Evolutionary conservation across 139 green algal genomes (phyloP), one percentile per base, ranked within the genome.

Genomic region (Zygnema circumcarinatum): DNA sequence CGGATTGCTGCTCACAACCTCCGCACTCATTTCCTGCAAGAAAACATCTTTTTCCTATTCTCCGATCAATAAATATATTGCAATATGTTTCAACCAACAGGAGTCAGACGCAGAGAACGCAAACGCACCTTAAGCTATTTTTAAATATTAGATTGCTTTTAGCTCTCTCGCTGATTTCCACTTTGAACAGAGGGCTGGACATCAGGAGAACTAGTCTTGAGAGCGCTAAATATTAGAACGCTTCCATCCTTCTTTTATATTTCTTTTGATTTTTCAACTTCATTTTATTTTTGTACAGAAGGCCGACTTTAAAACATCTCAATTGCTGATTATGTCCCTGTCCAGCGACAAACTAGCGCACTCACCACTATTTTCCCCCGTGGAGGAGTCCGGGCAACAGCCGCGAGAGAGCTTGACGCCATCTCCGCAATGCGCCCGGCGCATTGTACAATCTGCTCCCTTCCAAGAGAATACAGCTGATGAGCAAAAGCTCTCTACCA

Each of bases 1-100:
- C 21, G 85, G 85, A 53, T 90, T 90, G 79, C 85, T 90, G 39
- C 25, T 68, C 78, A 90, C 85, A 79, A 90, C 85, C 76, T 90
- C 85, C 0, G 33, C 39, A 53, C 85, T 90, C 85, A 90, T 90
- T 74, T 67, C 81, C 81, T 87, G 81, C 62, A 52, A 7, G 52
- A 54, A 35, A 16, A 31, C 35, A 78, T 25, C 69, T 16, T 38
- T 78, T 16, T 62, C 47, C 47, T 16, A 62, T 62, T 25, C 16
- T 62, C 47, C 47, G 7, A 16, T 25, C 47, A 16, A 62, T 62
- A 62, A 62, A 62, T 25, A 62, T 62, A 62, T 62, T 62, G 47
- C 16, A 62, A 7, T 25, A 62, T 62, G 16, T 62, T 62, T 25
- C 47, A 62, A 25, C 16, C 47, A 62, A 62, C 16, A 62, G 47